A percentile compares a stretch with the other conserved stretches of the same genome.
phyloP scores from a whole-genome alignment of 495 filamentous ascomycete genomes.

The Cercophora scortea region DNA sequence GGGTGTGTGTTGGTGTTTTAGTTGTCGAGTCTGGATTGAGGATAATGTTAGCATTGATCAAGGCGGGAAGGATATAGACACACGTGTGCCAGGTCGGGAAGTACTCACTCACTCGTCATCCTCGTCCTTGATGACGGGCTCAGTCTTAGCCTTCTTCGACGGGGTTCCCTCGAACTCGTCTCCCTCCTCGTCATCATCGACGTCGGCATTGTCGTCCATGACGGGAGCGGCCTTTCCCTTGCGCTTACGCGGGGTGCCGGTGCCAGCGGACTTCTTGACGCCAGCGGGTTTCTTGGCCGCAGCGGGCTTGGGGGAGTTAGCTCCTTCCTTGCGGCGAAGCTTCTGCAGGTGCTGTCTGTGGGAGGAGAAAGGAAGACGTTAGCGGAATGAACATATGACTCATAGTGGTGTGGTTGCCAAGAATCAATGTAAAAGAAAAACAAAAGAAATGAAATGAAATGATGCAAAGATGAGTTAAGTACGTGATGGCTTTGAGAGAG shows the following conservation, averaged over 20 bases:
- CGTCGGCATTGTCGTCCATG: not conserved
- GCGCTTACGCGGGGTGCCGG: slow-evolving; percentile 4
- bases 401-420: not conserved
- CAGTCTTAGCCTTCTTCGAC: slow-evolving; percentile 16
- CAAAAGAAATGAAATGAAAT: not conserved
- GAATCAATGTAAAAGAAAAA: not conserved
- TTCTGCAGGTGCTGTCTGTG: slow-evolving; percentile 35
- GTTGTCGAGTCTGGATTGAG: no score
- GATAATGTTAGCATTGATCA: no score
- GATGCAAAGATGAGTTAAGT: not conserved
- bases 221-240: slow-evolving; percentile 7
- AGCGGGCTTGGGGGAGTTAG: not conserved
- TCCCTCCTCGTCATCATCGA: slow-evolving; percentile 2
- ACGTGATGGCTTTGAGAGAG: slow-evolving; percentile 25
- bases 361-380: slow-evolving; percentile 1
- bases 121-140: no score
- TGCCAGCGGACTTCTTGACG: not conserved
- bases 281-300: not conserved
- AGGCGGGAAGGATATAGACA: no score
- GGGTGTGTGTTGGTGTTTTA: no score
- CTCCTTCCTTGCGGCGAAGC: slow-evolving; percentile 25
- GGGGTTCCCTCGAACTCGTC: not conserved
- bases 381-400: not conserved
- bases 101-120: no score
- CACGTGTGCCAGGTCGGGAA: no score